These are phyloP conservation scores for Moricandia arvensis DNA, from an alignment of 345 rosid species.

Conservation along the genomic window DNA sequence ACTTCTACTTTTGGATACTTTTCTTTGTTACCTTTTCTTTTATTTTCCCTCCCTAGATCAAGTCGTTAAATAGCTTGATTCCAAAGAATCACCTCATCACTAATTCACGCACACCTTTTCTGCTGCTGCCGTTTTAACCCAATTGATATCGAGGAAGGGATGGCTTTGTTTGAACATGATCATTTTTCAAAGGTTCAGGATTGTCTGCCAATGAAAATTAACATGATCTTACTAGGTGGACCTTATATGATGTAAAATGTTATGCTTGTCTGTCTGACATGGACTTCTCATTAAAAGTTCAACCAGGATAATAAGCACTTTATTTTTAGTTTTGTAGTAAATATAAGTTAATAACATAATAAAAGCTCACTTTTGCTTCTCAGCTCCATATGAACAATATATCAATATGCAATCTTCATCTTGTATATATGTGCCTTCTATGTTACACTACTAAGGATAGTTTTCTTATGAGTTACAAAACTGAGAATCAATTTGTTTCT, in stretches of 20 bases:
- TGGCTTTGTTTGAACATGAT: conserved; percentile 13
- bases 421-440: neutral
- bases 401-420: neutral
- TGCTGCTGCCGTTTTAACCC: conserved; percentile 23
- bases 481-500: neutral
- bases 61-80: conserved; percentile 9
- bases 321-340: neutral
- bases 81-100: conserved; percentile 17
- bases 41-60: neutral
- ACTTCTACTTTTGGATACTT: neutral
- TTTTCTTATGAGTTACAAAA: neutral
- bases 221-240: conserved; percentile 1
- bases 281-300: neutral
- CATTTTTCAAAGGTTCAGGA: conserved; percentile 20
- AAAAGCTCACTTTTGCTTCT: neutral
- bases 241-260: neutral
- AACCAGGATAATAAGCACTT: neutral
- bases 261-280: neutral
- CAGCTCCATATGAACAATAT: neutral
- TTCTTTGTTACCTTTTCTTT: neutral
- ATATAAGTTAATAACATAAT: neutral
- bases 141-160: neutral
- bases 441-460: neutral
- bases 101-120: conserved; percentile 16
- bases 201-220: conserved; percentile 10